phyloP scores from a whole-genome alignment of 164 flowering plant genomes.

The Echeveria elegans region DNA sequence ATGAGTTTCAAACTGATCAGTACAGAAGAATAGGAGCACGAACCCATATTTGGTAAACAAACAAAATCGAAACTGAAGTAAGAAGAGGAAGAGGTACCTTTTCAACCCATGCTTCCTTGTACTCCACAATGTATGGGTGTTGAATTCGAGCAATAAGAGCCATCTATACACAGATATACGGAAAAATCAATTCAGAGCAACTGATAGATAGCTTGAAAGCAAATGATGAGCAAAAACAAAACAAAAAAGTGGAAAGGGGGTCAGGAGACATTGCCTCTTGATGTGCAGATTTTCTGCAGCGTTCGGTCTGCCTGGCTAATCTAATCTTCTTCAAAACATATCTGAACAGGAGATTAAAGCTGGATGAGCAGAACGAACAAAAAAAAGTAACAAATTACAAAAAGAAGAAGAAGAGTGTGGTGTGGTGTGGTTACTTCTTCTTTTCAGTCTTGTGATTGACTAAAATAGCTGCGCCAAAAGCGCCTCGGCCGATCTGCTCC shows the following conservation, averaged over 20 bases:
- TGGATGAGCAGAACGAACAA: background rate
- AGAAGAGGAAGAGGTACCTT: conserved; percentile 34
- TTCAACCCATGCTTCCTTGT: conserved; percentile 99
- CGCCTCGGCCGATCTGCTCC: conserved; percentile 99
- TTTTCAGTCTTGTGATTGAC: conserved; percentile 78
- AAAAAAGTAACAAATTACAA: background rate
- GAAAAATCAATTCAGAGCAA: conserved; percentile 1
- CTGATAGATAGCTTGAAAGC: background rate
- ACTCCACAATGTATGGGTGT: conserved; percentile 89
- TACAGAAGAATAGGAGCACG: conserved; percentile 11
- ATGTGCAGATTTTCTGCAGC: conserved; percentile 92
- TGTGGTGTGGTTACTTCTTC: conserved; percentile 52
- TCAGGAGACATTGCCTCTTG: conserved; percentile 51
- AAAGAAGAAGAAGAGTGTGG: background rate
- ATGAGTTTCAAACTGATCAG: background rate
- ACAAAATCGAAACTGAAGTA: background rate
- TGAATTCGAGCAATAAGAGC: conserved; percentile 90
- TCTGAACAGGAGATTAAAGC: conserved; percentile 23
- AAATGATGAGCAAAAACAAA: conserved; percentile 9
- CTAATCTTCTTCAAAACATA: conserved; percentile 96
- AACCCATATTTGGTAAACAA: background rate
- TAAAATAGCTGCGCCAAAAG: conserved; percentile 97
- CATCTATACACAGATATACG: conserved; percentile 55
- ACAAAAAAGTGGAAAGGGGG: background rate
- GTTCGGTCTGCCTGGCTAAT: conserved; percentile 87